Percentiles rank a stretch among this genome's conserved stretches.
phyloP scores from a whole-genome alignment of 768 basidiomycete genomes.

The Lactarius hengduanensis region DNA sequence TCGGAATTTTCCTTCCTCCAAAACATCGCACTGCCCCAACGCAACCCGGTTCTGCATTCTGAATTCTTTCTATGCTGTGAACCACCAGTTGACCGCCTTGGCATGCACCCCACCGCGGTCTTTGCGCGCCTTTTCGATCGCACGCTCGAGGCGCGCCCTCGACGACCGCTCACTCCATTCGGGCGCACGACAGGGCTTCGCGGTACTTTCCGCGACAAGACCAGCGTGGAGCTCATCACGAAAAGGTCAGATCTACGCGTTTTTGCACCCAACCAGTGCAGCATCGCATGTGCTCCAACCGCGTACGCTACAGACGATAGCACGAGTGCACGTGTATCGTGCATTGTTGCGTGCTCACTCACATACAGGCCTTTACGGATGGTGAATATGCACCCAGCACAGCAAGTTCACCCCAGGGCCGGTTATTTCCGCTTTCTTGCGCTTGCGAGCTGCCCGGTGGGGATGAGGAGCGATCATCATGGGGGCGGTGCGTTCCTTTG shows the following conservation, averaged over 20 bases:
- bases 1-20: neutral
- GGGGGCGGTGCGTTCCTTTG: neutral
- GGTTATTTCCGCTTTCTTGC: neutral
- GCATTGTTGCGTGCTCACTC: neutral
- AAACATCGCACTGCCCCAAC: slow-evolving; percentile 12
- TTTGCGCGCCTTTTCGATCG: slow-evolving; percentile 26
- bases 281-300: neutral
- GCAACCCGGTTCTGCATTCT: slow-evolving; percentile 18
- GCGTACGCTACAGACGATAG: neutral
- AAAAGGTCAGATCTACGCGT: neutral
- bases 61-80: slow-evolving; percentile 31
- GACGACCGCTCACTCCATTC: slow-evolving; percentile 11
- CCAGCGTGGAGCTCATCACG: neutral
- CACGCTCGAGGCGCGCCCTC: slow-evolving; percentile 29
- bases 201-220: slow-evolving; percentile 7
- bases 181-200: neutral
- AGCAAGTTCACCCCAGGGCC: neutral
- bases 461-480: neutral
- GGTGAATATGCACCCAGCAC: neutral
- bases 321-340: neutral
- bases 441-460: neutral
- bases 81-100: slow-evolving; percentile 34
- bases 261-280: neutral
- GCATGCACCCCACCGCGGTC: slow-evolving; percentile 22
- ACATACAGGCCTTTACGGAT: neutral